Percentiles rank a stretch among this genome's conserved stretches.
These are phyloP conservation scores for Lodderomyces elongisporus DNA, from an alignment of 1,139 yeast species.

Conservation along the genomic window DNA sequence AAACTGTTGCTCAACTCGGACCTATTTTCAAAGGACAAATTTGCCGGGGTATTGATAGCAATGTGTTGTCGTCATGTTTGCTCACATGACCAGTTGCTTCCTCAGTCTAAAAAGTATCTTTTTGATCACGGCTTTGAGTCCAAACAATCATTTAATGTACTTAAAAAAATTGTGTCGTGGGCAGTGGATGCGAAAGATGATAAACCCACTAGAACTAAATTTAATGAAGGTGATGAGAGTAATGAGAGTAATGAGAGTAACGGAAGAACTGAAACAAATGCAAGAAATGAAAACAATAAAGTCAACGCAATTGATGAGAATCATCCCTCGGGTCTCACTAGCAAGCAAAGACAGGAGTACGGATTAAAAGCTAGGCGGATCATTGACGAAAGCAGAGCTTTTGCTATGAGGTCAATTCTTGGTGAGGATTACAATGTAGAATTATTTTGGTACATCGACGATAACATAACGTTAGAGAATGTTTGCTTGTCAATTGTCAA, in stretches of 20 bases:
- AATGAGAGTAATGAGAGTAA: too few relatives aligned
- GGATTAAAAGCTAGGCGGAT: conserved; percentile 69
- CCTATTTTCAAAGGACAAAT: conserved; percentile 13
- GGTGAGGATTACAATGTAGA: conserved; percentile 34
- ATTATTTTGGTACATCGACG: conserved; percentile 55
- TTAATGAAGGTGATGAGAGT: not conserved
- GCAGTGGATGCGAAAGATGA: conserved; percentile 57
- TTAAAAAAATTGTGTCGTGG: conserved; percentile 76
- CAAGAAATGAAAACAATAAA: too few relatives aligned
- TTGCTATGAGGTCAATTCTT: conserved; percentile 38
- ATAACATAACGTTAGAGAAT: conserved; percentile 64
- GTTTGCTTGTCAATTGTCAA: conserved; percentile 40
- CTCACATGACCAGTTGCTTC: conserved; percentile 44
- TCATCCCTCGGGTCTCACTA: conserved; percentile 41
- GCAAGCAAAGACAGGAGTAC: conserved; percentile 44
- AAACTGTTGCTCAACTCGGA: conserved; percentile 54
- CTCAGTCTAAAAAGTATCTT: conserved; percentile 44
- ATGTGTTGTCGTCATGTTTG: conserved; percentile 95
- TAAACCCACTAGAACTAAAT: not conserved
- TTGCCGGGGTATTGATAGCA: conserved; percentile 71
- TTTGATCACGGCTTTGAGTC: conserved; percentile 25
- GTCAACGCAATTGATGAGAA: conserved; percentile 13
- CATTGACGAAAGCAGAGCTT: conserved; percentile 51
- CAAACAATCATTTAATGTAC: conserved; percentile 42
- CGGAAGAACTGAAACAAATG: not conserved